phyloP scores from a whole-genome alignment of 495 filamentous ascomycete genomes.

The Cryomyces antarcticus region DNA sequence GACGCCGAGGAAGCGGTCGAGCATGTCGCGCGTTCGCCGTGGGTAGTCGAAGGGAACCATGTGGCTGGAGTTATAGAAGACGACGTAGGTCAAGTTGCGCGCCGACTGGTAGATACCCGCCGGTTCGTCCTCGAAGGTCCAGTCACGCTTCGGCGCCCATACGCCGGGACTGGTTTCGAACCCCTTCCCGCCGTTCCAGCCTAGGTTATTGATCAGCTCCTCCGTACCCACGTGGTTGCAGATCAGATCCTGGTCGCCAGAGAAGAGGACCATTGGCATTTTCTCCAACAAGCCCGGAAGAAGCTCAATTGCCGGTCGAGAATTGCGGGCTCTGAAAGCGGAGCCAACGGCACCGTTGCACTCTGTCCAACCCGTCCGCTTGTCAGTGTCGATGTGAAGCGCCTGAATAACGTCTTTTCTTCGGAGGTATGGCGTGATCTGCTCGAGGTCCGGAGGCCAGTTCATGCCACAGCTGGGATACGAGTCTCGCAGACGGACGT shows the following conservation, averaged over 20 bases:
- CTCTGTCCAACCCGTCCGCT: constrained; percentile 77
- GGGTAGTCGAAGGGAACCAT: constrained; percentile 96
- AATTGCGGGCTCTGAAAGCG: constrained; percentile 46
- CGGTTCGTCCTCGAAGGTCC: constrained; percentile 81
- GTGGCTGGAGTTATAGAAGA: constrained; percentile 88
- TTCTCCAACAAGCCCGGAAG: constrained; percentile 60
- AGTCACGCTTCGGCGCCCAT: constrained; percentile 77
- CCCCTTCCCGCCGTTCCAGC: constrained; percentile 76
- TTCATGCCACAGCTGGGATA: constrained; percentile 76
- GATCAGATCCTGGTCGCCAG: constrained; percentile 81
- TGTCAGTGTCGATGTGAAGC: constrained; percentile 63
- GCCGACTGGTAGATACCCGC: constrained; percentile 89
- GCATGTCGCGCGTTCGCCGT: constrained; percentile 79
- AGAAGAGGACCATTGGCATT: constrained; percentile 68
- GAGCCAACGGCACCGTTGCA: constrained; percentile 58
- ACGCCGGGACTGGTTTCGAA: constrained; percentile 80
- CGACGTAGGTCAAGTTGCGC: constrained; percentile 82
- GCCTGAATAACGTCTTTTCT: constrained; percentile 59
- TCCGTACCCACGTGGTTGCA: constrained; percentile 97
- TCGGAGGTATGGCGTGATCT: constrained; percentile 67
- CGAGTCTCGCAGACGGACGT: constrained; percentile 58
- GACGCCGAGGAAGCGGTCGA: constrained; percentile 86
- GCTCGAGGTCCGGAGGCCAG: constrained; percentile 71
- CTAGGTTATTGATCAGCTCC: constrained; percentile 71
- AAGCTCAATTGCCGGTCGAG: constrained; percentile 48